Percentiles rank a stretch among this genome's conserved stretches.
These are phyloP conservation scores for Eremochloa ophiuroides DNA, from an alignment of 176 grass and related monocot species.

Conservation along the genomic window DNA sequence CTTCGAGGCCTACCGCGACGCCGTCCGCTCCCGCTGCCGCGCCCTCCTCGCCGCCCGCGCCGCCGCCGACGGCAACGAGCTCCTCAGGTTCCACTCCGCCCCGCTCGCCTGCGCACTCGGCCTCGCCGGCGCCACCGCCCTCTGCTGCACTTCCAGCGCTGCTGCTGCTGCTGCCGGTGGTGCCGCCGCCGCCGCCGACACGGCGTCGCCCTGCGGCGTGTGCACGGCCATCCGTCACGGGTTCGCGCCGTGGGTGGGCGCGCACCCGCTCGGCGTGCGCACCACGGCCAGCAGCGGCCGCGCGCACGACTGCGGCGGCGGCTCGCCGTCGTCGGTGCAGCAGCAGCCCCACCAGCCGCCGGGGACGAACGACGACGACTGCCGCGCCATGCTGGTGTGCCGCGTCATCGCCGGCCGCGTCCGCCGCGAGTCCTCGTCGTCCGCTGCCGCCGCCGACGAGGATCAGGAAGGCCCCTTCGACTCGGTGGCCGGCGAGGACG, in stretches of 20 bases:
- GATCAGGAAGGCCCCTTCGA: slow-evolving; percentile 45
- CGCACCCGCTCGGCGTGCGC: slow-evolving; percentile 55
- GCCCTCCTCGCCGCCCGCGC: slow-evolving; percentile 23
- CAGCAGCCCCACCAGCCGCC: too few species aligned
- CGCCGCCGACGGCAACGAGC: slow-evolving; percentile 94
- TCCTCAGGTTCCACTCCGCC: slow-evolving; percentile 85
- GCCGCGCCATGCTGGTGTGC: slow-evolving; percentile 86
- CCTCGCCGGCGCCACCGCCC: slow-evolving; percentile 39
- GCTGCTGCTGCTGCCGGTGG: not conserved
- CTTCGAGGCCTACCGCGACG: slow-evolving; percentile 87
- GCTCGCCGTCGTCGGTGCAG: not conserved
- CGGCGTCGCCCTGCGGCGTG: slow-evolving; percentile 36
- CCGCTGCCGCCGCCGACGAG: not conserved
- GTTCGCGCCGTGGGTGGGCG: slow-evolving; percentile 33
- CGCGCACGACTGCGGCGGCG: slow-evolving; percentile 46
- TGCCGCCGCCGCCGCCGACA: not conserved
- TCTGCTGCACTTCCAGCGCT: slow-evolving; percentile 23
- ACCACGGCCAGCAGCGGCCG: slow-evolving; percentile 82
- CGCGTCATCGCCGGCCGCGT: slow-evolving; percentile 91
- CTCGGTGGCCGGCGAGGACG: slow-evolving; percentile 62
- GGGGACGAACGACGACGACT: not conserved
- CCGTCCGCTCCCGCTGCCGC: slow-evolving; percentile 56
- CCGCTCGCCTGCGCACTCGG: slow-evolving; percentile 72
- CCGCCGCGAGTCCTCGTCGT: not conserved
- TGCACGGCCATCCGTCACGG: slow-evolving; percentile 76